Evolutionary conservation across 176 grass and related monocot genomes (phyloP).

Genomic region (Zea mays): Zm-B73-REFERENCE-NAM-5.0 NC_050100.1:204146001-204146500

Average conservation of each 20-base stretch:
- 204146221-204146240: background rate
- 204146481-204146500: conserved; percentile 42
- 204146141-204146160: background rate
- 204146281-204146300: conserved; percentile 30
- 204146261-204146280: background rate
- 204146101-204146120: background rate
- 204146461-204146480: background rate
- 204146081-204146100: conserved; percentile 7
- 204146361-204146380: background rate
- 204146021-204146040: conserved; percentile 3
- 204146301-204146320: conserved; percentile 17
- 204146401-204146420: background rate
- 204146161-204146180: background rate
- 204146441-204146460: conserved; percentile 40
- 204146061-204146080: conserved; percentile 9
- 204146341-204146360: background rate
- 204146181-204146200: background rate
- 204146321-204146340: background rate
- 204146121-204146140: background rate
- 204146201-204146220: background rate
- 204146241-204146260: background rate
- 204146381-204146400: background rate
- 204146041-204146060: background rate
- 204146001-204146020: background rate
- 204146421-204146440: conserved; percentile 38